phyloP scores from a whole-genome alignment of 2,329 filamentous ascomycete genomes.

The Fusarium nygamai region DNA sequence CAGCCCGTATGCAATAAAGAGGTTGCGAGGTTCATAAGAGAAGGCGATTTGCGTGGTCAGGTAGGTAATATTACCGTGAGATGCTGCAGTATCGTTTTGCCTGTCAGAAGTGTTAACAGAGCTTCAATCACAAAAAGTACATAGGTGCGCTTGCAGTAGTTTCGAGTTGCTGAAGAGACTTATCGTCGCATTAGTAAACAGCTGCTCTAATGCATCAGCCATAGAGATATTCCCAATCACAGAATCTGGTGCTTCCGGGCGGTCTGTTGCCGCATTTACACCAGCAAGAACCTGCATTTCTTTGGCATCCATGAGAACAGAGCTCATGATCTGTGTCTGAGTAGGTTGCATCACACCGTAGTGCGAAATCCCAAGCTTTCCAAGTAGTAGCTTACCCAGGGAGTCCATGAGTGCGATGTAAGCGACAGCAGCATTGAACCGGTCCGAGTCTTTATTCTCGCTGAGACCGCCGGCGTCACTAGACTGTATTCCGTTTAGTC shows the following conservation, averaged over 20 bases:
- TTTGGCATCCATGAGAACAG: slow-evolving; percentile 13
- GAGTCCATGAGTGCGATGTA: slow-evolving; percentile 1
- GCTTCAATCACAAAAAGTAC: rapidly evolving
- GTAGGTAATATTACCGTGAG: background rate
- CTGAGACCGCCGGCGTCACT: rapidly evolving
- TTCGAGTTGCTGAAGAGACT: slow-evolving; percentile 5
- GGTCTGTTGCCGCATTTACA: rapidly evolving
- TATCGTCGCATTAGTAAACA: background rate
- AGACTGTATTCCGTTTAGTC: background rate
- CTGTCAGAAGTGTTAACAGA: background rate
- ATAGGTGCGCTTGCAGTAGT: background rate
- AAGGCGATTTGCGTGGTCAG: background rate
- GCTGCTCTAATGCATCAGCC: background rate
- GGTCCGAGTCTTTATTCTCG: rapidly evolving
- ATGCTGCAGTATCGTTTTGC: slow-evolving; percentile 2
- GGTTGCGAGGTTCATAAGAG: slow-evolving; percentile 5
- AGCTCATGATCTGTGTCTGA: background rate
- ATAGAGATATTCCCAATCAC: background rate
- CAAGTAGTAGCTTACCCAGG: background rate
- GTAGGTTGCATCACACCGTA: background rate
- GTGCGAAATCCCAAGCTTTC: background rate
- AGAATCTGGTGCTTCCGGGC: rapidly evolving
- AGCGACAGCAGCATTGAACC: background rate
- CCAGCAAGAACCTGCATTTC: background rate
- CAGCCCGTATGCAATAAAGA: slow-evolving; percentile 7